Evolutionary conservation across 192 early-diverging fungal species (phyloP).

Genomic region (Piromyces sp.): DNA sequence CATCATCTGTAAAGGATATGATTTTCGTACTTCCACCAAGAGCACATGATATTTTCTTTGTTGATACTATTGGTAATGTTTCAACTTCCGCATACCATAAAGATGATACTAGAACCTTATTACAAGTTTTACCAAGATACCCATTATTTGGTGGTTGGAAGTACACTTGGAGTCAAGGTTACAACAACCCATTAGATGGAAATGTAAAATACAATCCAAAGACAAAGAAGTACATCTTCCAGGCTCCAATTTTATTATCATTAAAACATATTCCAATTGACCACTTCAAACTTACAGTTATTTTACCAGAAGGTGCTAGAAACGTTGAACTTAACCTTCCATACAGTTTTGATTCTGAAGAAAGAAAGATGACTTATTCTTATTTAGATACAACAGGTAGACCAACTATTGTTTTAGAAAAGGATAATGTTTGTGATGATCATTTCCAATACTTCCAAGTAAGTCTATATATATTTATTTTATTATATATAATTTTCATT

Average conservation of each 20-base stretch:
- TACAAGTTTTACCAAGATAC: slow-evolving; percentile 77
- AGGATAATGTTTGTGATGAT: slow-evolving; percentile 57
- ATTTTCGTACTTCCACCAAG: slow-evolving; percentile 45
- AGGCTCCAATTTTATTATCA: slow-evolving; percentile 48
- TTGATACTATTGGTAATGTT: slow-evolving; percentile 90
- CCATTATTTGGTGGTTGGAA: slow-evolving; percentile 94
- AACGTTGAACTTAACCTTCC: slow-evolving; percentile 47
- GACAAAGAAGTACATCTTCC: slow-evolving; percentile 34
- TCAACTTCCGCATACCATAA: slow-evolving; percentile 61
- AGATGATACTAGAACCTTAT: slow-evolving; percentile 22
- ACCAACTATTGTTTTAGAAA: slow-evolving; percentile 49
- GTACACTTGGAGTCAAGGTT: slow-evolving; percentile 89
- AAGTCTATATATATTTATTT: neutral
- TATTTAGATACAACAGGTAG: slow-evolving; percentile 89
- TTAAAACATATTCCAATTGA: slow-evolving; percentile 46
- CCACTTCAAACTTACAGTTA: slow-evolving; percentile 45
- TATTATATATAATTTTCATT: slow-evolving; percentile 2
- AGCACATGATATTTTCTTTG: slow-evolving; percentile 60
- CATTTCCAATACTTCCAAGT: slow-evolving; percentile 14
- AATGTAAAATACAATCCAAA: slow-evolving; percentile 37
- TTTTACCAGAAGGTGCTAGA: slow-evolving; percentile 87
- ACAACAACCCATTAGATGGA: slow-evolving; percentile 49
- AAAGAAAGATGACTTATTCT: slow-evolving; percentile 36
- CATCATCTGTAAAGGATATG: slow-evolving; percentile 19
- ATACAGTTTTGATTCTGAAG: slow-evolving; percentile 33